Evolutionary conservation across 2,329 filamentous ascomycete genomes (phyloP), one percentile per base, ranked within the genome.

Genomic region (Trichoderma pleuroti): DNA sequence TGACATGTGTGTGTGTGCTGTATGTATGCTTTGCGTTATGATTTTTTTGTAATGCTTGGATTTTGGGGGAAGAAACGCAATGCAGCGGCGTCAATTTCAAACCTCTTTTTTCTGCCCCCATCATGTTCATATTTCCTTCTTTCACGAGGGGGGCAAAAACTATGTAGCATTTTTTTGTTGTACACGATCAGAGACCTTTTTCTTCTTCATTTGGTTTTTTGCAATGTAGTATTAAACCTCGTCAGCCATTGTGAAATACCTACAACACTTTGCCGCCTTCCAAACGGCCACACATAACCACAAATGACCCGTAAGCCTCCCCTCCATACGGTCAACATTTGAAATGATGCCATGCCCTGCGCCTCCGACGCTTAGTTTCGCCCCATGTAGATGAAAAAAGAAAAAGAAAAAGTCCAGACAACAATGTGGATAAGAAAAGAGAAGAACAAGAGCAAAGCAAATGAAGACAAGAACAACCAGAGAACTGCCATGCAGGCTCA

Each of bases 41-140:
- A 52, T 36, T 68, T 63, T 63, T 70, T 72, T 70, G 32, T 70
- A 61, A 66, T 70, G 67, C 26, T 70, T n/a, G n/a, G 67, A 70
- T 70, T 46, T n/a, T 63, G 26, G n/a, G 36, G 56, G n/a, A n/a
- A 5, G 34, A 30, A 52, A 49, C 28, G 28, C 66, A 70, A 72
- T 39, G 42, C 42, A 62, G 1, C 56, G 70, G 57, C 54, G 70
- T 42, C 64, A 68, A 54, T 68, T 49, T n/a, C 52, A 30, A 28
- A 42, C 6, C 46, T n/a, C 26, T 28, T 56, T 66, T 52, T 57
- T 42, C 32, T 14, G 18, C 46, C 21, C 9, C 24, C 21, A 30
- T 21, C 34, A 24, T 36, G 14, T 24, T 24, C 49, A 52, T 26
- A 26, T 56, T 36, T 24, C 34, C 21, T 61, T 39, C 36, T 39